phyloP scores from a whole-genome alignment of 257 asterid genomes.

The Nicotiana tomentosiformis region DNA sequence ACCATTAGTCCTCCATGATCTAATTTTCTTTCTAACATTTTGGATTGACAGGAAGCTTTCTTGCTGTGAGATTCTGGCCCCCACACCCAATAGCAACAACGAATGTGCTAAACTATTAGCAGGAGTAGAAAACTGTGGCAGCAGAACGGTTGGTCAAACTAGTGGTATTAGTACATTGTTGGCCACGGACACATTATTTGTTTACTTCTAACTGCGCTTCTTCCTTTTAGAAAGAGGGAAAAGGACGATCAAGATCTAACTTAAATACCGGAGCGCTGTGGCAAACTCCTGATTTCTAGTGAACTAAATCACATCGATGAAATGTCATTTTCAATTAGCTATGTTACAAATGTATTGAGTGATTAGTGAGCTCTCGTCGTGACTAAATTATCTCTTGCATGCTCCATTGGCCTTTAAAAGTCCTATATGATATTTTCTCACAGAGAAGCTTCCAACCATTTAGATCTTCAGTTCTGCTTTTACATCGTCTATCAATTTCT shows the following conservation, averaged over 20 bases:
- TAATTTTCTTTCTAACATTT: no score
- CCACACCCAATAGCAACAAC: no score
- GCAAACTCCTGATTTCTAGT: neutral
- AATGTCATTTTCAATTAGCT: neutral
- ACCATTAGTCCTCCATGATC: neutral
- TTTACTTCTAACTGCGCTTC: neutral
- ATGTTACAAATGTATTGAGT: constrained; percentile 1
- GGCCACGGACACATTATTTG: neutral
- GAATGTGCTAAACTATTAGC: no score
- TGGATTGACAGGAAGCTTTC: no score
- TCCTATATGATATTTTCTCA: neutral
- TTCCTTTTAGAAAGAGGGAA: neutral
- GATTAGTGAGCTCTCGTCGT: neutral
- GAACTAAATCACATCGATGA: neutral
- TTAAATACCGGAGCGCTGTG: neutral
- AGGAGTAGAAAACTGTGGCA: no score
- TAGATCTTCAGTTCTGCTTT: neutral
- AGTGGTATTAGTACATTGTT: neutral
- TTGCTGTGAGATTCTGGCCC: no score
- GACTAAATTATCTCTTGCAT: neutral
- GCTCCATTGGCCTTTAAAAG: neutral
- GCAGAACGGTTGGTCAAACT: neutral
- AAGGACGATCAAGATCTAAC: neutral
- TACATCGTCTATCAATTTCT: neutral
- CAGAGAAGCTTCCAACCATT: neutral